Evolutionary conservation across 345 rosid species (phyloP), one percentile per base, ranked within the genome.

Genomic region (Eucalyptus coolabah): DNA sequence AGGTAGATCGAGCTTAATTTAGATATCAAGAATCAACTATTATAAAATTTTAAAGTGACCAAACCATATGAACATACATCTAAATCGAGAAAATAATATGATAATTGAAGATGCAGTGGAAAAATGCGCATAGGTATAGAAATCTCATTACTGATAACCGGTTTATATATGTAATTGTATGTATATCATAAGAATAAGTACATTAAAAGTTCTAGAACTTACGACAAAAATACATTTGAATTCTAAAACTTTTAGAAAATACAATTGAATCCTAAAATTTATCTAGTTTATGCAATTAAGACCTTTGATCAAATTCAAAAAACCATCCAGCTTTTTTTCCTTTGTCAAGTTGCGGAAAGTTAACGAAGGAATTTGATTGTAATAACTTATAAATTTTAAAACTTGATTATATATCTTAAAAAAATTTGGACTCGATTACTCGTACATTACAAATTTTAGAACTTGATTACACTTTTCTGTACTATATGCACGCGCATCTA

Each of bases 201-300:
- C 8, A 63, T 14, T 30, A 14, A 28, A 63, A 56, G 6, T 56
- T 56, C 3, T 56, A 56, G 0, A 56, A 56, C 3, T 56, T 56
- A 2, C 0, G 0, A 24, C 14, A 56, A 10, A 56, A 24, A 24
- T 56, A 56, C 0, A 56, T 9, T 24, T 56, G 0, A 56, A 24
- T 56, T 56, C 1, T 10, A 24, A 56, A 24, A 24, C 0, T 24
- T 56, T 4, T 24, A 56, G 9, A 56, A 56, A 10, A 10, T 10
- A 2, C 30, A 23, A 56, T 56, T 3, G 1, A 24, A 56, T 56
- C 12, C 13, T 24, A 24, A 56, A 56, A 56, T 9, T 24, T 7
- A 53, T 53, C 9, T 1, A 51, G 1, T 18, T 18, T 7, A 2
- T 51, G 9, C 56, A 18, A 51, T 18, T 24, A 53, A 18, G 56